Percentiles rank a stretch among this genome's conserved stretches.
Evolutionary conservation across 2,329 filamentous ascomycete genomes (phyloP).

Genomic region (Cordyceps fumosorosea): DNA sequence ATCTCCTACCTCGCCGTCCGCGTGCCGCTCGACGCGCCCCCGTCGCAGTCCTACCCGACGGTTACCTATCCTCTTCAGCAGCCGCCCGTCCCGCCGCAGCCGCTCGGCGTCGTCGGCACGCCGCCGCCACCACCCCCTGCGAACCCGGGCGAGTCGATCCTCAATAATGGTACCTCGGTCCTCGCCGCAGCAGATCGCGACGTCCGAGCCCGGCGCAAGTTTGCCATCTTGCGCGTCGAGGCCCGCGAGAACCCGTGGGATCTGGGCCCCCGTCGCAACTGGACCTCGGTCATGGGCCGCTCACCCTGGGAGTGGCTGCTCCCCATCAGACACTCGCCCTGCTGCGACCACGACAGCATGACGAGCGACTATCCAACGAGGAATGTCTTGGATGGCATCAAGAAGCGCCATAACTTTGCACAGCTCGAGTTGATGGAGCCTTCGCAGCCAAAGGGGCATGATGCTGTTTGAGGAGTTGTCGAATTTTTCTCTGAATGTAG

Average conservation of each 20-base stretch:
- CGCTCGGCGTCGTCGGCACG: slow-evolving; percentile 19
- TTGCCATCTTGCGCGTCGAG: slow-evolving; percentile 69
- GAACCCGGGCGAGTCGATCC: neutral
- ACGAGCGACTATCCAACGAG: slow-evolving; percentile 65
- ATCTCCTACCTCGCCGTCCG: slow-evolving; percentile 70
- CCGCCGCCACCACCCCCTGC: slow-evolving; percentile 1
- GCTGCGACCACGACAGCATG: slow-evolving; percentile 57
- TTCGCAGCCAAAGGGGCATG: neutral
- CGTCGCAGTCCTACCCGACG: slow-evolving; percentile 38
- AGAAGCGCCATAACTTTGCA: slow-evolving; percentile 33
- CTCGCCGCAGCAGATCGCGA: slow-evolving; percentile 28
- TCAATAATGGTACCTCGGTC: neutral
- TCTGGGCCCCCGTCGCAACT: slow-evolving; percentile 62
- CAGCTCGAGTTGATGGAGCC: neutral
- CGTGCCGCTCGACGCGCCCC: slow-evolving; percentile 46
- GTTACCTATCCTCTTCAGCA: slow-evolving; percentile 54
- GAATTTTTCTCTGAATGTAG: too few relatives aligned
- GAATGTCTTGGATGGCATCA: slow-evolving; percentile 50
- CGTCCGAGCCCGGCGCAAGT: slow-evolving; percentile 53
- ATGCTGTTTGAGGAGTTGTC: neutral
- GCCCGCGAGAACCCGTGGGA: slow-evolving; percentile 83
- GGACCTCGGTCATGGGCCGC: slow-evolving; percentile 72
- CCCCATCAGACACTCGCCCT: slow-evolving; percentile 69
- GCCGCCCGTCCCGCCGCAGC: slow-evolving; percentile 5
- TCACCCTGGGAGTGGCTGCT: slow-evolving; percentile 70